Percentiles rank a stretch among this genome's conserved stretches.
Conservation (phyloP, 2,329 filamentous ascomycete species). For the Monosporascus sp. region DNA sequence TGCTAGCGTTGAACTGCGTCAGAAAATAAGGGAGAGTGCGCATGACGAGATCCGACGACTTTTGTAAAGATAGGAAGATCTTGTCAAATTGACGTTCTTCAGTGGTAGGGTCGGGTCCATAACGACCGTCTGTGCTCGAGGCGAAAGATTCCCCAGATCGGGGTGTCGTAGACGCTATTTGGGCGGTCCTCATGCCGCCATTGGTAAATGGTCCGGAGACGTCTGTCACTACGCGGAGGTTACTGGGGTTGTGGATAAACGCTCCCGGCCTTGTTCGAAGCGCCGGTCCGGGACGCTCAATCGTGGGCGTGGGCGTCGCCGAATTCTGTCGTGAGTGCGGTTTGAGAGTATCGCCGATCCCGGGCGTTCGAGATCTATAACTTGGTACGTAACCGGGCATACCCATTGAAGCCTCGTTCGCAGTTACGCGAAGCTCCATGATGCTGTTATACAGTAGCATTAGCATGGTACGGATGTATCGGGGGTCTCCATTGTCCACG, state of each 20-base stretch:
- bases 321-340: constrained; percentile 49
- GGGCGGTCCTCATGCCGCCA: constrained; percentile 45
- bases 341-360: constrained; percentile 43
- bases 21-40: constrained; percentile 67
- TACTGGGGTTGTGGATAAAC: constrained; percentile 45
- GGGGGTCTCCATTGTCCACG: constrained; percentile 60
- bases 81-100: constrained; percentile 79
- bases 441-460: constrained; percentile 63
- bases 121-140: constrained; percentile 45
- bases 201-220: constrained; percentile 46
- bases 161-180: constrained; percentile 61
- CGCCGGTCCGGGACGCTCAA: constrained; percentile 38
- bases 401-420: constrained; percentile 23
- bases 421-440: constrained; percentile 59
- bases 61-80: constrained; percentile 72
- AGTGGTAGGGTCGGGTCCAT: constrained; percentile 61
- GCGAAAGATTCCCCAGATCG: constrained; percentile 78
- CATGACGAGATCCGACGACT: constrained; percentile 68
- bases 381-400: constrained; percentile 16
- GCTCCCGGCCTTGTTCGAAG: constrained; percentile 33
- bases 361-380: constrained; percentile 21
- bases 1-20: constrained; percentile 58
- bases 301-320: constrained; percentile 49
- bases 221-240: constrained; percentile 54
- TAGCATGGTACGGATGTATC: constrained; percentile 61